These are phyloP conservation scores for Skeletonema tropicum DNA, from an alignment of 108 stramenopile species.

Conservation along the genomic window DNA sequence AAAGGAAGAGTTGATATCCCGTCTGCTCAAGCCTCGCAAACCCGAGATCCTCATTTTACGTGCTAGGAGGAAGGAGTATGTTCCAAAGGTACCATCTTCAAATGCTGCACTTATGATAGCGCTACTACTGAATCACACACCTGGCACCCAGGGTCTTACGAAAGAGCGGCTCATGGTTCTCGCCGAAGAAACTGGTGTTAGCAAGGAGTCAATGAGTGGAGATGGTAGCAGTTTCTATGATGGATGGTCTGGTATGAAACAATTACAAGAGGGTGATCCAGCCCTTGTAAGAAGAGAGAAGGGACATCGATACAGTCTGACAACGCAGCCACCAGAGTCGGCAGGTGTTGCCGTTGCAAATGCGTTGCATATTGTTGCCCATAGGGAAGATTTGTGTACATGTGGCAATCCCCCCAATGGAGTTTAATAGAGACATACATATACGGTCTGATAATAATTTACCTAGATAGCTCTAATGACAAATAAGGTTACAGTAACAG, in stretches of 20 bases:
- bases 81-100: slow-evolving; percentile 53
- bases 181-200: slow-evolving; percentile 61
- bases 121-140: slow-evolving; percentile 49
- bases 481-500: no score
- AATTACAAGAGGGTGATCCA: slow-evolving; percentile 53
- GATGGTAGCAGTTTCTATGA: slow-evolving; percentile 58
- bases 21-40: slow-evolving; percentile 58
- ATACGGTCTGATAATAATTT: no score
- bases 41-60: slow-evolving; percentile 53
- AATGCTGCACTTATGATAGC: slow-evolving; percentile 63
- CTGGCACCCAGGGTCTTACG: slow-evolving; percentile 47
- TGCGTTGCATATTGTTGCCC: slow-evolving; percentile 55
- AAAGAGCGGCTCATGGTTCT: slow-evolving; percentile 64
- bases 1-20: slow-evolving; percentile 58
- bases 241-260: slow-evolving; percentile 58
- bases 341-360: slow-evolving; percentile 48
- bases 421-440: background rate
- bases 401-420: slow-evolving; percentile 30
- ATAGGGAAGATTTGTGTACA: slow-evolving; percentile 45
- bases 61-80: slow-evolving; percentile 50
- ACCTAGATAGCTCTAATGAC: no score
- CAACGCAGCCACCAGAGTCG: slow-evolving; percentile 51
- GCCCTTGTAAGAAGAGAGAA: slow-evolving; percentile 58
- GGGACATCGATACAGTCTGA: slow-evolving; percentile 46
- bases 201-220: slow-evolving; percentile 66